Evolutionary conservation across 768 basidiomycete species (phyloP).

Genomic region (Mycena galericulata): DNA sequence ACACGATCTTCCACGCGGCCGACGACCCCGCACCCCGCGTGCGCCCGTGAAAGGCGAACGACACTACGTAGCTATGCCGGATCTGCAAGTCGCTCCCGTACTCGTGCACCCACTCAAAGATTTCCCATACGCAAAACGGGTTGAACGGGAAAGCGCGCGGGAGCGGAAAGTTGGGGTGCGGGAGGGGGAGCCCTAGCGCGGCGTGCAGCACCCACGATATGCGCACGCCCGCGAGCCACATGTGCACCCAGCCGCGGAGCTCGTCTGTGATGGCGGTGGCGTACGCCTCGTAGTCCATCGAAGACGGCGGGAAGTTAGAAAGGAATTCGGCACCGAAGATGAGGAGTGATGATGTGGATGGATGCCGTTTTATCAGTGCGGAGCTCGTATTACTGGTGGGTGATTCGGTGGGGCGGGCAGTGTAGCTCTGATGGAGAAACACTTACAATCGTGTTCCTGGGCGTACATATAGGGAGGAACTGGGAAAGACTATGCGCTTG

Average conservation of each 20-base stretch:
- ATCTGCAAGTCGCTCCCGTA: slow-evolving; percentile 14
- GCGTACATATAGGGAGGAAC: background rate
- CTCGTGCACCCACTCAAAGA: slow-evolving; percentile 30
- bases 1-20: slow-evolving; percentile 22
- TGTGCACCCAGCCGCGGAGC: slow-evolving; percentile 21
- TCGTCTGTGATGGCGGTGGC: slow-evolving; percentile 23
- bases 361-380: background rate
- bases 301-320: background rate
- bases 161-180: slow-evolving; percentile 4
- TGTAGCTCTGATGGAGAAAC: too few species aligned
- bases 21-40: slow-evolving; percentile 20
- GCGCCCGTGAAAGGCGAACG: slow-evolving; percentile 16
- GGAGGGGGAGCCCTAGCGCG: background rate
- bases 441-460: too few species aligned
- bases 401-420: too few species aligned
- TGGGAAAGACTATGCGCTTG: background rate
- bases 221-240: slow-evolving; percentile 14
- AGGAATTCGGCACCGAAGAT: too few species aligned
- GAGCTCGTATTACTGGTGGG: background rate
- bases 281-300: slow-evolving; percentile 22
- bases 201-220: slow-evolving; percentile 5
- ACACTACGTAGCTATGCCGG: slow-evolving; percentile 16
- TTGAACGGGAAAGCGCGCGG: slow-evolving; percentile 24
- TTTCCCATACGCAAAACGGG: background rate
- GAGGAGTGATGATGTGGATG: background rate